Evolutionary conservation across 2,329 filamentous ascomycete species (phyloP).

Genomic region (Teratosphaeria gauchensis): DNA sequence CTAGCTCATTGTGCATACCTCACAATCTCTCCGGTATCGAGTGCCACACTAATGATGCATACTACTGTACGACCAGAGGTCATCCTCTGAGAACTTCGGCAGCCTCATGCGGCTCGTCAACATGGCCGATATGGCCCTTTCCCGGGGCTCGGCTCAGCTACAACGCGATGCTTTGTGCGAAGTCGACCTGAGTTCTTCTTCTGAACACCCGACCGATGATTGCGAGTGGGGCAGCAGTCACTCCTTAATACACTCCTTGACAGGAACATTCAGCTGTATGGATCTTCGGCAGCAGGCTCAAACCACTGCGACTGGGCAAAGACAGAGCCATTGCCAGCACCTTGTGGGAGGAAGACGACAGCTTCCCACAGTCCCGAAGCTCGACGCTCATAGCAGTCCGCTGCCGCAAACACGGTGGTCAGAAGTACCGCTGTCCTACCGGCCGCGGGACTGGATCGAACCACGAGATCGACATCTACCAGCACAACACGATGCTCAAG

Average conservation of each 20-base stretch:
- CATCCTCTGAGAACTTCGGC: background rate
- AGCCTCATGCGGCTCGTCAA: background rate
- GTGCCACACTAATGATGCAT: background rate
- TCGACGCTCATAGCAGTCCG: conserved; percentile 4
- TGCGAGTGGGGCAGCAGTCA: background rate
- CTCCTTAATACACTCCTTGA: background rate
- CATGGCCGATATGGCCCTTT: background rate
- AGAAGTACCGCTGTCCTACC: conserved; percentile 10
- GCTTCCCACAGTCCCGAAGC: background rate
- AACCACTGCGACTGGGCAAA: background rate
- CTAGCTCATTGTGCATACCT: background rate
- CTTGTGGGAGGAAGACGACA: background rate
- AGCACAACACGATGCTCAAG: background rate
- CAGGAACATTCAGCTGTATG: background rate
- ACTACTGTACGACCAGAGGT: background rate
- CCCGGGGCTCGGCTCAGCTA: background rate
- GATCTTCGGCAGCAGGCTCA: background rate
- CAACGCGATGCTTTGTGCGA: background rate
- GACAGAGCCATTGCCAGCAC: background rate
- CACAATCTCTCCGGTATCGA: background rate
- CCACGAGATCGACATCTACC: background rate
- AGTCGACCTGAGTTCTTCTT: background rate
- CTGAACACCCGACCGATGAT: background rate
- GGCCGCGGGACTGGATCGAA: conserved; percentile 11
- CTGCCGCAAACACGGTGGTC: conserved; percentile 15